Evolutionary conservation across 768 basidiomycete species (phyloP).

Genomic region (Russula griseocarnosa): DNA sequence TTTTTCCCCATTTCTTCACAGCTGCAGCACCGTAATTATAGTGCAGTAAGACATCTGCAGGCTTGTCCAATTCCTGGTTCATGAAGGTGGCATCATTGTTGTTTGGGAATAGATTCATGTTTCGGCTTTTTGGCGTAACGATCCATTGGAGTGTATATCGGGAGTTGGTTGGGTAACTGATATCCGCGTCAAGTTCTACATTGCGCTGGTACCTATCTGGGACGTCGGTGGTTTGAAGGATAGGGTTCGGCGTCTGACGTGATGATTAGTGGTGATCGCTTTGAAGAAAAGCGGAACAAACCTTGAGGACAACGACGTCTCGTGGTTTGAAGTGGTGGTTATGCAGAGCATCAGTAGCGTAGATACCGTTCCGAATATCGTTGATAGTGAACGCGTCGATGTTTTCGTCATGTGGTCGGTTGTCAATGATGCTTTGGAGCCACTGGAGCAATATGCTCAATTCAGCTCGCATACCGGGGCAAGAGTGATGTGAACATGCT

Average conservation of each 20-base stretch:
- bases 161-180: neutral
- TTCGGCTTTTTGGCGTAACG: neutral
- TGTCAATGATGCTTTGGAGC: no score
- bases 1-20: neutral
- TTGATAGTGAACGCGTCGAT: no score
- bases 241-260: neutral
- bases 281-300: no score
- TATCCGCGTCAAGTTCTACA: no score
- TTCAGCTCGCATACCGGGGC: no score
- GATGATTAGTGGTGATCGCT: no score
- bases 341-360: no score
- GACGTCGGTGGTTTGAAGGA: neutral
- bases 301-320: no score
- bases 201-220: neutral
- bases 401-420: no score
- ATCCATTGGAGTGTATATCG: neutral
- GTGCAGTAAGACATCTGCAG: neutral
- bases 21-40: neutral
- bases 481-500: neutral
- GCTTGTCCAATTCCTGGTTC: neutral
- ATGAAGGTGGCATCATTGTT: neutral
- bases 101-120: neutral
- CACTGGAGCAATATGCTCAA: no score
- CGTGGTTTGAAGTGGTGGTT: no score
- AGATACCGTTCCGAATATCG: no score